Evolutionary conservation across 148 eudicot species (phyloP), one percentile per base, ranked within the genome.

Genomic region (Chenopodium quinoa): DNA sequence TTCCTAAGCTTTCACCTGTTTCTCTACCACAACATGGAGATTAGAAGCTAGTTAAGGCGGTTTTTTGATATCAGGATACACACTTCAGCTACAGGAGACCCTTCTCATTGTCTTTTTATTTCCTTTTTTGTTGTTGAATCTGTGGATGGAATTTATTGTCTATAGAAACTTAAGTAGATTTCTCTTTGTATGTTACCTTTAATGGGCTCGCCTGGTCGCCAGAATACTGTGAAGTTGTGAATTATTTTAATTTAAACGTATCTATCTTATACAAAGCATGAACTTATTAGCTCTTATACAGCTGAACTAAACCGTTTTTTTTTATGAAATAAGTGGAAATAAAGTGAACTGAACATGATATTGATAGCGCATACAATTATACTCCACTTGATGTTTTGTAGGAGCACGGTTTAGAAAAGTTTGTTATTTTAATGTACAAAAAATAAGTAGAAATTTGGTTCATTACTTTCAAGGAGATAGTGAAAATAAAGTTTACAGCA

Each of bases 31-130:
- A 31, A 20, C 40, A 54, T 46, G 40, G 68, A 79, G 50, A 70
- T 12, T 32, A 71, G 68, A n/a, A 32, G 47, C 69, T 80, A 32
- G 37, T 58, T 40, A 47, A 56, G 81, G 22, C 27, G 44, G 19
- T 46, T 72, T 79, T 79, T 23, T 19, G 48, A 34, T 60, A 17
- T 69, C n/a, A 22, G 67, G 54, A 56, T 52, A 71, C 47, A 46
- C 82, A 22, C 69, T 34, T 56, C 17, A 19, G 40, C 76, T 72
- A n/a, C 12, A 31, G 44, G 69, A 71, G 82, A 34, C 20, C 58
- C n/a, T 66, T 74, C 37, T n/a, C 13, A 58, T 34, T 79, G 63
- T 70, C n/a, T 1, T 50, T 48, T 74, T 48, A 12, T 47, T n/a
- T 7, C 52, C 16, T 48, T 50, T 13, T 74, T 48, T 31, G 54